phyloP scores from a whole-genome alignment of 805 yeast species.

The Kodamaea fukazawae region DNA sequence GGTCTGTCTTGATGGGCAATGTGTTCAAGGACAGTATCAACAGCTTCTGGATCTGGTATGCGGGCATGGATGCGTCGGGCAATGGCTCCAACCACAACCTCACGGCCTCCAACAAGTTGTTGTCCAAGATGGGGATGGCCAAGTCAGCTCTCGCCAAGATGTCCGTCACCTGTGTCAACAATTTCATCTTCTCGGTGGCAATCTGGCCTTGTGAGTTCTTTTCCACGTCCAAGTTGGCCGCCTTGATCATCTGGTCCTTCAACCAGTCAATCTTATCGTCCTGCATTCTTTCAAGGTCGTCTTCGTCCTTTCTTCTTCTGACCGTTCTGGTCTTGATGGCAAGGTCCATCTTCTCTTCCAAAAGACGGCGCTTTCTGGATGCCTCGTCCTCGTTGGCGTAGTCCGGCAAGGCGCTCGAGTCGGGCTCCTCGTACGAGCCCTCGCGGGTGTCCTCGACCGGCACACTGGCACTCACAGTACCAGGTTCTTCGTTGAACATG shows the following conservation, averaged over 20 bases:
- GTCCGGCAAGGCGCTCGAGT: conserved; percentile 12
- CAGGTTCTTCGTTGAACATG: conserved; percentile 6
- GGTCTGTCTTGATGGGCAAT: conserved; percentile 93
- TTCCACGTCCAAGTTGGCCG: conserved; percentile 73
- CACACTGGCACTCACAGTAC: conserved; percentile 1
- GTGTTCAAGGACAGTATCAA: conserved; percentile 69
- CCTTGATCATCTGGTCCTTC: conserved; percentile 86
- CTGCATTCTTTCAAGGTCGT: conserved; percentile 91
- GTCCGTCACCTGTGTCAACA: conserved; percentile 75
- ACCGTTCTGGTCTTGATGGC: conserved; percentile 65
- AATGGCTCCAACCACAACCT: conserved; percentile 97
- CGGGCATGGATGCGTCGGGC: conserved; percentile 97
- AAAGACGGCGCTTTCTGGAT: conserved; percentile 58
- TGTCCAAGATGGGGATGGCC: conserved; percentile 91
- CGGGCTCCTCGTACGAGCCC: conserved; percentile 5
- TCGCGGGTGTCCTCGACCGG: conserved; percentile 3
- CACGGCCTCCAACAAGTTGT: conserved; percentile 87
- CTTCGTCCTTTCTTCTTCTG: conserved; percentile 74
- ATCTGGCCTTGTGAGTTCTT: conserved; percentile 59
- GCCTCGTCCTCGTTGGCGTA: conserved; percentile 35
- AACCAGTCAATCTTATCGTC: conserved; percentile 83
- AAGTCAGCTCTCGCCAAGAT: conserved; percentile 77
- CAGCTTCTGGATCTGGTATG: conserved; percentile 91
- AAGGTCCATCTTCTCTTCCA: conserved; percentile 79
- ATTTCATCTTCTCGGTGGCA: conserved; percentile 72